Base-by-base conservation (phyloP, 2,329 filamentous ascomycete genomes). In the Colletotrichum theobromicola region DNA sequence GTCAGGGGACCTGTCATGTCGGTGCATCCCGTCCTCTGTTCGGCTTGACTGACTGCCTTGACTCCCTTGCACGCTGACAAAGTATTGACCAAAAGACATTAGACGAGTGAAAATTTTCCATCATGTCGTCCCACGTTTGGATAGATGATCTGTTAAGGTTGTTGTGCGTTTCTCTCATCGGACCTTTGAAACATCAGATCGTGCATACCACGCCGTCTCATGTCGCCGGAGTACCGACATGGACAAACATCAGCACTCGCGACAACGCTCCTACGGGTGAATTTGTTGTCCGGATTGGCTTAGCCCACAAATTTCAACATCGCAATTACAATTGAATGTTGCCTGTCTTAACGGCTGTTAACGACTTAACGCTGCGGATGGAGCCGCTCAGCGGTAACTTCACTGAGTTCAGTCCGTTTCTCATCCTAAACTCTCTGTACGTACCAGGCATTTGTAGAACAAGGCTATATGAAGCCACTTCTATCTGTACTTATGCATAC, bases 401-500 rank as follows among this genome's bases (percentile, higher is more conserved):
- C 42, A 21, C n/a, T 2, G 0, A 10, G 10, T 7, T n/a, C n/a
- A 10, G 10, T 7, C 42, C n/a, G n/a, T 2, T 7, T 46, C 42
- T 1, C 42, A 46, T 46, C 42, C n/a, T n/a, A 5, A 10, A 46
- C 42, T 13, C n/a, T 6, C 12, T 46, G 42, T 7, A 9, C 10
- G 1, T 21, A 21, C 10, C 42, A 46, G 10, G 10, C 13, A 2
- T 3, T 46, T 9, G 42, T 21, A 18, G 2, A 7, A 0, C 10
- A 13, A 46, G 0, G n/a, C 42, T 5, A 4, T n/a, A 10, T 21
- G 5, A 7, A 3, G 3, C 42, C 42, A 3, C 5, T 2, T 3
- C n/a, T 21, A 13, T 21, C 3, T 46, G 10, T n/a, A n/a, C n/a
- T n/a, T 5, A 21, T 10, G 13, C 18, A 6, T 13, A 46, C n/a